phyloP scores from a whole-genome alignment of 2,329 filamentous ascomycete species.

The Boeremia exigua region DNA sequence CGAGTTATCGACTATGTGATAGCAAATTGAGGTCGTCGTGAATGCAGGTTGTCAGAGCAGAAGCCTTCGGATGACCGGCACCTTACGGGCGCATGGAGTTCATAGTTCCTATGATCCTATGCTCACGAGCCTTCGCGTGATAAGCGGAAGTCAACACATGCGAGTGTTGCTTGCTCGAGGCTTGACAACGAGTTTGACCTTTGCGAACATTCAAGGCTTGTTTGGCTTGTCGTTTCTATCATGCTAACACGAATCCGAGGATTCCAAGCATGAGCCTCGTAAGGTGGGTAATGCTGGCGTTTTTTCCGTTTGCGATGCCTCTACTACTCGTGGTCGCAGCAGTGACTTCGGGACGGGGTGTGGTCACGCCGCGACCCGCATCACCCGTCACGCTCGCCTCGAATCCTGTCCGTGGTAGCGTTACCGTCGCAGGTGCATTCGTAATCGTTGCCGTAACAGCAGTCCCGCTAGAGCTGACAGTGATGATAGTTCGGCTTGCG shows the following conservation, averaged over 20 bases:
- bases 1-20: not conserved
- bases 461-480: slow-evolving; percentile 35
- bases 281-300: not conserved
- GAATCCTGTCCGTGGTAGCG: slow-evolving; percentile 25
- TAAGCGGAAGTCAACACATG: not conserved
- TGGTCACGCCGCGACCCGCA: slow-evolving; percentile 3
- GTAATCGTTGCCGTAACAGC: slow-evolving; percentile 36
- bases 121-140: not conserved
- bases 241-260: not conserved
- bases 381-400: slow-evolving; percentile 28
- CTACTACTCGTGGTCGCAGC: slow-evolving; percentile 1
- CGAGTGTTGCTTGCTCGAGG: not conserved
- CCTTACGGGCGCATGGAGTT: not conserved
- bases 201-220: not conserved
- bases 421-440: slow-evolving; percentile 26
- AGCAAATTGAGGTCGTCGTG: not conserved
- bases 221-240: not conserved
- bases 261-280: not conserved
- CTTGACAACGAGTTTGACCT: not conserved
- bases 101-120: not conserved
- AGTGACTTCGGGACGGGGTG: not conserved
- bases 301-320: not conserved
- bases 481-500: slow-evolving; percentile 34
- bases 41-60: not conserved
- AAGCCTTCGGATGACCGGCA: too few relatives aligned